Conservation (phyloP, 2,329 filamentous ascomycete species). For the Scytalidium sp. region DNA sequence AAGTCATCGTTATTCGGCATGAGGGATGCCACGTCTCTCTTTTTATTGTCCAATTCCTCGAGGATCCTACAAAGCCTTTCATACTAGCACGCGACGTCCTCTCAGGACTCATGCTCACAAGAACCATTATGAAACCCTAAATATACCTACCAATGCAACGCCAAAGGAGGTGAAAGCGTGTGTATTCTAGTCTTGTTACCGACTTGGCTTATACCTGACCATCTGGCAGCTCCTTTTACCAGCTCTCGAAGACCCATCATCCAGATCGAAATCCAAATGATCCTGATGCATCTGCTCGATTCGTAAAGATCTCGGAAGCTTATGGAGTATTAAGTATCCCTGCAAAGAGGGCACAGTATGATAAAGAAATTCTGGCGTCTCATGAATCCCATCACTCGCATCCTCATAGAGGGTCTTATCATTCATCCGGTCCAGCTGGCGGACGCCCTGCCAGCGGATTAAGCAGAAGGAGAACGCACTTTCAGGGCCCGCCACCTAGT, state of each 20-base stretch:
- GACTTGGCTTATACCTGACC: conserved; percentile 1
- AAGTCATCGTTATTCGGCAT: conserved; percentile 39
- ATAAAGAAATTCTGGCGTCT: conserved; percentile 58
- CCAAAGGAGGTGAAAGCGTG: conserved; percentile 82
- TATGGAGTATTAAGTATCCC: conserved; percentile 74
- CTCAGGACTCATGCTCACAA: conserved; percentile 30
- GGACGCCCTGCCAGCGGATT: conserved; percentile 78
- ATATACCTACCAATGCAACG: conserved; percentile 67
- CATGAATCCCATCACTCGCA: conserved; percentile 15
- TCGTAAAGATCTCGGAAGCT: conserved; percentile 80
- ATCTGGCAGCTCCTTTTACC: conserved; percentile 70
- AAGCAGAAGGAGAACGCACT: conserved; percentile 70
- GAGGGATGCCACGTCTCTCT: conserved; percentile 59
- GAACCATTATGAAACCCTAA: conserved; percentile 82
- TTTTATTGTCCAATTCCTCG: conserved; percentile 13
- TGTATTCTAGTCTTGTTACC: conserved; percentile 4
- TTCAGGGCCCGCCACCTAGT: conserved; percentile 81
- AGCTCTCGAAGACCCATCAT: conserved; percentile 86
- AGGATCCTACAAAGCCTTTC: conserved; percentile 34
- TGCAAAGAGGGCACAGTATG: conserved; percentile 75
- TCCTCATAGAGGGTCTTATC: conserved; percentile 45
- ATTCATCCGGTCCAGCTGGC: conserved; percentile 61
- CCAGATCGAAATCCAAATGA: conserved; percentile 85
- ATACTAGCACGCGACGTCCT: conserved; percentile 33
- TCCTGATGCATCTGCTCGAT: conserved; percentile 68